Percentiles rank a stretch among this genome's conserved stretches.
Evolutionary conservation across 2,329 filamentous ascomycete genomes (phyloP).

Genomic region (Penicillium sclerotiorum): DNA sequence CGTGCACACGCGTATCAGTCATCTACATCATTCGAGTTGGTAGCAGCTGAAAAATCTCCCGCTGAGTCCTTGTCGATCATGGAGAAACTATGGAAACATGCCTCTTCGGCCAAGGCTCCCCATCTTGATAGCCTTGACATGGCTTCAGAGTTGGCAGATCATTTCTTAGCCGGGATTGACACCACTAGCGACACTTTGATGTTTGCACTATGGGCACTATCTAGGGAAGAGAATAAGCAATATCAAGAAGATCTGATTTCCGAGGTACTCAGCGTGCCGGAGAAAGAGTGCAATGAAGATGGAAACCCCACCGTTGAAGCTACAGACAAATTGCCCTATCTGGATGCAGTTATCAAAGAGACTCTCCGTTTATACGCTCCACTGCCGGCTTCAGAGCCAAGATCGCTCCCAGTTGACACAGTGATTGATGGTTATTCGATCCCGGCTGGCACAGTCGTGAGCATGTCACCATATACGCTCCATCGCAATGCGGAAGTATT

Average conservation of each 20-base stretch:
- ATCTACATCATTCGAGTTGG: constrained; percentile 33
- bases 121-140: constrained; percentile 49
- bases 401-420: constrained; percentile 34
- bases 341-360: constrained; percentile 56
- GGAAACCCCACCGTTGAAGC: constrained; percentile 40
- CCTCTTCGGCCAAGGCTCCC: constrained; percentile 26
- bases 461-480: constrained; percentile 35
- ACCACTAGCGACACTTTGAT: constrained; percentile 57
- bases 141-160: constrained; percentile 58
- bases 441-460: constrained; percentile 36
- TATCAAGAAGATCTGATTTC: constrained; percentile 51
- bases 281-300: constrained; percentile 21
- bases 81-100: constrained; percentile 40
- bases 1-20: constrained; percentile 46
- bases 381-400: constrained; percentile 53
- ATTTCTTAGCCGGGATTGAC: constrained; percentile 57
- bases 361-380: constrained; percentile 54
- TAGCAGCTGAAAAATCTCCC: constrained; percentile 26
- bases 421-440: constrained; percentile 39
- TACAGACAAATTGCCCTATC: constrained; percentile 45
- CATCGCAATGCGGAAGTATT: constrained; percentile 39
- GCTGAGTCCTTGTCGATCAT: constrained; percentile 35
- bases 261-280: constrained; percentile 43
- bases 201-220: constrained; percentile 56
- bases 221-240: constrained; percentile 43